Evolutionary conservation across 257 asterid species (phyloP).

Genomic region (Fraxinus pennsylvanica): DNA sequence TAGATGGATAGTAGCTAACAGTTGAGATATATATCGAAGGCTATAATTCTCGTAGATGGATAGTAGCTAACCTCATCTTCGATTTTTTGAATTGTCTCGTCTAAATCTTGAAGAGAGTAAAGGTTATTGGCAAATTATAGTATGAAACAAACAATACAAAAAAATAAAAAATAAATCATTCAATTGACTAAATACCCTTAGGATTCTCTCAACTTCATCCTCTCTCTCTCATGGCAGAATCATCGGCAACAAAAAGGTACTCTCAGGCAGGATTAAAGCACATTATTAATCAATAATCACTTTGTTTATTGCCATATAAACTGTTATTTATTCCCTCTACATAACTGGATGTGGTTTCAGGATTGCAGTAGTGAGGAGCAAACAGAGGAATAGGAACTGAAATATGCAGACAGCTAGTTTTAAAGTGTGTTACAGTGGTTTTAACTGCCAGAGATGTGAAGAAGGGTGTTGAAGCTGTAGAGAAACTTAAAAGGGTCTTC

Average conservation of each 20-base stretch:
- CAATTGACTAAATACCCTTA: background rate
- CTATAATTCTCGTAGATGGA: too few relatives aligned
- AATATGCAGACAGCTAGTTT: conserved; percentile 44
- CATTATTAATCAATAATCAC: background rate
- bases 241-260: background rate
- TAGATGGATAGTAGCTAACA: too few relatives aligned
- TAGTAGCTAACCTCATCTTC: too few relatives aligned
- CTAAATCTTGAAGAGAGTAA: background rate
- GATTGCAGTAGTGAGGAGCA: conserved; percentile 53
- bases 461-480: conserved; percentile 44
- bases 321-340: background rate
- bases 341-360: conserved; percentile 16
- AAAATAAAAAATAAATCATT: background rate
- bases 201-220: too few relatives aligned
- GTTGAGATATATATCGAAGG: too few relatives aligned
- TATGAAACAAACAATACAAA: background rate
- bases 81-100: background rate
- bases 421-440: conserved; percentile 41
- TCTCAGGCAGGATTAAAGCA: background rate
- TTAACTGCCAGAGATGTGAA: conserved; percentile 49
- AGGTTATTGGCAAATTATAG: background rate
- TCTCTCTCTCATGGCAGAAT: background rate
- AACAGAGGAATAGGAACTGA: conserved; percentile 55
- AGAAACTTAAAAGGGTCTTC: conserved; percentile 30
- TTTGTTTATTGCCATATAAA: background rate